Evolutionary conservation across 306 rosid species (phyloP), one percentile per base, ranked within the genome.

Genomic region (Lotus japonicus): DNA sequence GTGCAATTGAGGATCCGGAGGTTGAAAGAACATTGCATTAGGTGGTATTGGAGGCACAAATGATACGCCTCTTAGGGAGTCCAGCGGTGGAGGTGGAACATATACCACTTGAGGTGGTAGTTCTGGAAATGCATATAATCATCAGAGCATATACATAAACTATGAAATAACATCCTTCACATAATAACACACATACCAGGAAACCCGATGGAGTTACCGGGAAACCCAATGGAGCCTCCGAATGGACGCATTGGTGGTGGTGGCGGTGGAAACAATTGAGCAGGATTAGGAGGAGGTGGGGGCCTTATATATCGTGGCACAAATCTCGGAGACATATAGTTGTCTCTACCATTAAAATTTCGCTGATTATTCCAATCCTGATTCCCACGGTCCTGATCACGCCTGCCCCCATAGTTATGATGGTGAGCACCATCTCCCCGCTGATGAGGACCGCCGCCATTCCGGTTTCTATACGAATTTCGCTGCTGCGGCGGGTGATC

Each of bases 361-460:
- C 92, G 72, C 49, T 76, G 83, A 49, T 59, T 41, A 79, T 71
- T 88, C 99, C 95, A 88, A 14, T 95, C 96, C 46, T 86, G 95
- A 77, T 80, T 82, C 39, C 90, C 90, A 0, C 90, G 92, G 52
- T 84, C 97, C 6, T 88, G 96, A 69, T 90, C 95, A 35, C 89
- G 95, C 72, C 97, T 87, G 59, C 51, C 46, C 6, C 87, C 83
- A 13, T 84, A 81, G 36, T 76, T 78, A 66, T 88, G 89, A 85
- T 87, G 85, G 57, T 86, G 87, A 61, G 81, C 33, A 38, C 86
- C 83, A 72, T 88, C 99, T 36, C 90, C 92, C 0, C 92, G 96
- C 5, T 79, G 89, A 77, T 88, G 95, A 5, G 83, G 59, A 43
- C 89, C 88, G 2, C 89, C 88, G 2, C 85, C 83, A 76, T 81